A percentile compares a stretch with the other conserved stretches of the same genome.
Evolutionary conservation across 768 basidiomycete species (phyloP).

Genomic region (Mycena sanguinolenta): DNA sequence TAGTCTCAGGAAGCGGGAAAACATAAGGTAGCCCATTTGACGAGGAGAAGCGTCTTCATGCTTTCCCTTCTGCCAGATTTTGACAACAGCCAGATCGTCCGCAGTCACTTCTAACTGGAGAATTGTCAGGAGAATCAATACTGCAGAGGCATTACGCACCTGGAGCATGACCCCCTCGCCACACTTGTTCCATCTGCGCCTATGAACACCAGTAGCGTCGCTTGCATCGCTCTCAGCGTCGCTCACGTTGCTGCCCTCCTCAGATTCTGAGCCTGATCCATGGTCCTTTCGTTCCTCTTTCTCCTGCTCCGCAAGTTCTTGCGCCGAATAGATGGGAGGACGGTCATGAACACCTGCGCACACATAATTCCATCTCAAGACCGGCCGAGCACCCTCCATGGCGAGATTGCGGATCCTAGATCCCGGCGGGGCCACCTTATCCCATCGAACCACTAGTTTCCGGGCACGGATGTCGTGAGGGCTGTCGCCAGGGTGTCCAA

Average conservation of each 20-base stretch:
- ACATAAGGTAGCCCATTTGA: background rate
- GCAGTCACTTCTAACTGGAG: slow-evolving; percentile 14
- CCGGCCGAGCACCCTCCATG: background rate
- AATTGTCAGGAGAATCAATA: background rate
- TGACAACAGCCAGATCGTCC: background rate
- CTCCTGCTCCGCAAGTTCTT: background rate
- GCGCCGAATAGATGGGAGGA: background rate
- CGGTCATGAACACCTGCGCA: background rate
- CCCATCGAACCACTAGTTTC: background rate
- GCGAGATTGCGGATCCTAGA: background rate
- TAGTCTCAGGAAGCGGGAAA: slow-evolving; percentile 5
- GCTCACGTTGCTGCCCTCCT: no score
- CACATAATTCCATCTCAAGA: background rate
- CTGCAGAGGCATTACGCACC: background rate
- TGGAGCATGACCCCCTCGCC: background rate
- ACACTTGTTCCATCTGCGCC: no score
- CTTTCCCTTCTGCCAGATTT: slow-evolving; percentile 15
- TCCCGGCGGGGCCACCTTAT: background rate
- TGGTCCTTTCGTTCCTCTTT: background rate
- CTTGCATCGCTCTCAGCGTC: no score
- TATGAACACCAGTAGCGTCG: no score
- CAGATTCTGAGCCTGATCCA: background rate
- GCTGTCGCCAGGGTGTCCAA: slow-evolving; percentile 1
- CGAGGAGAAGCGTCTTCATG: background rate
- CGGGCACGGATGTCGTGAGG: background rate